phyloP scores from a whole-genome alignment of 371 early-diverging fungal genomes.

The Rhizomucor pusillus region DNA sequence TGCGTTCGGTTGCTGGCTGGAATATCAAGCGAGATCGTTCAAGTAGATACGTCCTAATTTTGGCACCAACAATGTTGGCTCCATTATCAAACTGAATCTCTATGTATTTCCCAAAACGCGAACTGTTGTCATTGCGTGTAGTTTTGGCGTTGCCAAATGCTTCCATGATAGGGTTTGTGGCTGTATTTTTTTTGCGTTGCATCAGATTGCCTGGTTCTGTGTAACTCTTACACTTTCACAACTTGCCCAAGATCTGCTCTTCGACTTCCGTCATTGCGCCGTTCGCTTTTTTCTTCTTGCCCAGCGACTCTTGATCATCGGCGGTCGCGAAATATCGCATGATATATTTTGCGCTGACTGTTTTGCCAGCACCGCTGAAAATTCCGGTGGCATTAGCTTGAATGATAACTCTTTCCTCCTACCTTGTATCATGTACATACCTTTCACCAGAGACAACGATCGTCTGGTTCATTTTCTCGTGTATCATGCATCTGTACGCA shows the following conservation, averaged over 20 bases:
- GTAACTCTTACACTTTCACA: not conserved
- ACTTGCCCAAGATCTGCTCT: slow-evolving; percentile 63
- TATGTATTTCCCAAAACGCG: slow-evolving; percentile 99
- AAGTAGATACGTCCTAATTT: slow-evolving; percentile 94
- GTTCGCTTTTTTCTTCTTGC: slow-evolving; percentile 18
- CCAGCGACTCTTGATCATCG: slow-evolving; percentile 54
- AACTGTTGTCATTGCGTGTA: slow-evolving; percentile 97
- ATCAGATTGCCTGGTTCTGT: not conserved
- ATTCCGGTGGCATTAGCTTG: not conserved
- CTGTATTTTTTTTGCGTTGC: too few species aligned
- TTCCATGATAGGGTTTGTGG: slow-evolving; percentile 99
- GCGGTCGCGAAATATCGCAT: slow-evolving; percentile 96
- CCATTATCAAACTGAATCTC: slow-evolving; percentile 83
- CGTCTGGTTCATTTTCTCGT: slow-evolving; percentile 88
- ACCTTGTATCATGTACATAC: slow-evolving; percentile 14
- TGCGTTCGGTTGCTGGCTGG: slow-evolving; percentile 91
- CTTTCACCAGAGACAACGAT: slow-evolving; percentile 98
- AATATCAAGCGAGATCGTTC: slow-evolving; percentile 96
- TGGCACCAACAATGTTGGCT: slow-evolving; percentile 90
- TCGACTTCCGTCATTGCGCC: slow-evolving; percentile 67
- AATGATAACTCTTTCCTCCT: not conserved
- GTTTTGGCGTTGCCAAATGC: slow-evolving; percentile 99
- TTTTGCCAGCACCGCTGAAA: slow-evolving; percentile 86
- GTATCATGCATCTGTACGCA: slow-evolving; percentile 90
- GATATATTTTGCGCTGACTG: slow-evolving; percentile 91